Evolutionary conservation across 345 rosid species (phyloP).

Genomic region (Iberis pinnata): DNA sequence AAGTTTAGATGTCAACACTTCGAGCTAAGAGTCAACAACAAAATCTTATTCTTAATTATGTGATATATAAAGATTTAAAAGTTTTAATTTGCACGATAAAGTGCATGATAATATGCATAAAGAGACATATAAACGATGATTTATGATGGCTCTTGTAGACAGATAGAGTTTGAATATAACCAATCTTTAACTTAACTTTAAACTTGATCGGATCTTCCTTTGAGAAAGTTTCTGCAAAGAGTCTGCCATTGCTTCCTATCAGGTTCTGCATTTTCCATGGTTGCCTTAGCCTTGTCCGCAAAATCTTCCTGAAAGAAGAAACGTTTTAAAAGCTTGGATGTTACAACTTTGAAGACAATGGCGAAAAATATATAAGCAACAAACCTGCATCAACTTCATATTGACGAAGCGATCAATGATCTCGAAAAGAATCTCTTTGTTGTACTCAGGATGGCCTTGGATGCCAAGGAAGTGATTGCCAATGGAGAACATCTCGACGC

Average conservation of each 20-base stretch:
- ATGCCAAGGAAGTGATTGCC: constrained; percentile 59
- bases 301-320: constrained; percentile 22
- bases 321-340: background rate
- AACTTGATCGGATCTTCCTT: constrained; percentile 18
- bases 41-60: no score
- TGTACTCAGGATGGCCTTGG: constrained; percentile 95
- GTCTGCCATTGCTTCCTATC: constrained; percentile 26
- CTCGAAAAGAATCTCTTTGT: constrained; percentile 61
- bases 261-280: constrained; percentile 18
- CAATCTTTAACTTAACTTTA: no score
- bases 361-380: constrained; percentile 28
- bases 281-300: constrained; percentile 26
- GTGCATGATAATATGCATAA: no score
- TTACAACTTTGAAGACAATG: background rate
- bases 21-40: no score
- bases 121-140: no score
- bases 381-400: constrained; percentile 47
- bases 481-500: constrained; percentile 53
- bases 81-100: no score
- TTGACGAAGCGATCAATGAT: constrained; percentile 65
- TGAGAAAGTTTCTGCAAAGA: constrained; percentile 29
- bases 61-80: no score
- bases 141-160: no score
- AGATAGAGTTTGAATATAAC: no score
- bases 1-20: no score